Base-by-base conservation (phyloP, 495 filamentous ascomycete genomes). In the Saxophila tyrrhenica region DNA sequence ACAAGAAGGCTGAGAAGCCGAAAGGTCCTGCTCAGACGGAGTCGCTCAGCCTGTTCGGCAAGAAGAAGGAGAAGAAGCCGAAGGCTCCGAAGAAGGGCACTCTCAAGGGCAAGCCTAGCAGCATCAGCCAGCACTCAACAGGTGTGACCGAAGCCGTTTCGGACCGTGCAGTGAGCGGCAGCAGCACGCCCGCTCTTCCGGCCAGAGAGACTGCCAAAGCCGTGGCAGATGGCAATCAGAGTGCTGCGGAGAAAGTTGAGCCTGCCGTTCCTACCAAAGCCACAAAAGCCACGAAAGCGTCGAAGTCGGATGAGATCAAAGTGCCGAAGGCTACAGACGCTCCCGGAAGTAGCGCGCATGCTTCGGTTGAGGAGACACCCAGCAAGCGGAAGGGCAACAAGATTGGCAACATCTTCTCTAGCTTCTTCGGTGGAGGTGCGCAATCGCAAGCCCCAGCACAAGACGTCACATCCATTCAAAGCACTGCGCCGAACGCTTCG, bases 1-100 rank as follows among this genome's bases (percentile, higher is more conserved):
- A 9, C 7, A 24, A 32, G 48, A 62, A 62, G 55, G 35, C 23
- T 2, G 51, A 58, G 38, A 62, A 62, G 59, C 9, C 47, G 2
- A 62, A 62, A 23, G 59, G 59, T 21, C 59, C 59, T 5, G 46
- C 55, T 8, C 45, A 48, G 50, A 62, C 59, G 3, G 49, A 57
- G 43, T 62, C 59, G 11, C 47, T 62, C 19, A 52, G 52, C 35
- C 15, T 60, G 41, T 58, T 62, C 25, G 24, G 39, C 10, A 61
- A 55, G 48, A 51, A 50, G 51, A 35, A 43, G 42, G 55, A 54
- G 51, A 25, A 39, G 39, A 62, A 56, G 57, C 22, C 48, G 21
- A 60, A 53, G 22, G n/a, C 52, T 20, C 20, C 32, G 25, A 60
- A 62, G 55, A 51, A 51, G 25, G 55, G 38, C 2, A 50, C 50